A percentile compares a stretch with the other conserved stretches of the same genome.
These are phyloP conservation scores for Cystofilobasidium macerans DNA, from an alignment of 768 basidiomycete genomes.

Conservation along the genomic window DNA sequence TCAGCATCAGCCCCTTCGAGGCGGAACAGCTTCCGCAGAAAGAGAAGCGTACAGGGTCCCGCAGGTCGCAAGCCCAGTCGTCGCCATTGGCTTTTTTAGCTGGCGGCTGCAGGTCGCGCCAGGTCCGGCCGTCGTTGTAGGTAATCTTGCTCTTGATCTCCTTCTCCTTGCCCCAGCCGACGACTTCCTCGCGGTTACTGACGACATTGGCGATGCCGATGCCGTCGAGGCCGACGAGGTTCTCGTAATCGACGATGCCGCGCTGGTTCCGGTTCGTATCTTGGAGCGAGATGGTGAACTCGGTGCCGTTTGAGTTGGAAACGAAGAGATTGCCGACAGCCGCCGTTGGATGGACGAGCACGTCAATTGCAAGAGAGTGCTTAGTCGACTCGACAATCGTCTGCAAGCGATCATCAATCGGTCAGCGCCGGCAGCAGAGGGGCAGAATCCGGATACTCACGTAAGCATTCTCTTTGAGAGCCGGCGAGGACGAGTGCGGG, in stretches of 20 bases:
- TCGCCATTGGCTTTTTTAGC: conserved; percentile 51
- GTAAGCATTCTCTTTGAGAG: conserved; percentile 60
- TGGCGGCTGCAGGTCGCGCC: conserved; percentile 59
- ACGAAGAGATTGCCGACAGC: conserved; percentile 84
- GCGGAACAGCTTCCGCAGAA: too few relatives aligned
- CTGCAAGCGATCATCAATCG: conserved; percentile 42
- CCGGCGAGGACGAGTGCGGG: conserved; percentile 72
- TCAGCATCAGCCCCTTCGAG: too few relatives aligned
- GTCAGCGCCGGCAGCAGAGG: not conserved
- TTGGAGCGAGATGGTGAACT: conserved; percentile 78
- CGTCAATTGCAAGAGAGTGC: conserved; percentile 89
- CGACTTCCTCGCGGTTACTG: conserved; percentile 70
- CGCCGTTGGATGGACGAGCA: conserved; percentile 52
- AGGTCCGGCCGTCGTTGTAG: conserved; percentile 82
- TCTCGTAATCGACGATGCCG: conserved; percentile 91
- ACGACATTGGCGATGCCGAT: conserved; percentile 86
- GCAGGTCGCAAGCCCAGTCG: conserved; percentile 52
- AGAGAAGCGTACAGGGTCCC: conserved; percentile 37
- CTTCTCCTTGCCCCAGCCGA: conserved; percentile 57
- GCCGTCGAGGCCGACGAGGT: conserved; percentile 67
- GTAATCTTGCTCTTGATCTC: conserved; percentile 69
- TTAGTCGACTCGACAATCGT: conserved; percentile 89
- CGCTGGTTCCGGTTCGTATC: conserved; percentile 81
- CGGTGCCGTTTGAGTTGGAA: conserved; percentile 90
- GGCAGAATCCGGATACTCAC: conserved; percentile 16